Base-by-base conservation (phyloP, 352 stramenopile species). In the Phytophthora boehmeriae region DNA sequence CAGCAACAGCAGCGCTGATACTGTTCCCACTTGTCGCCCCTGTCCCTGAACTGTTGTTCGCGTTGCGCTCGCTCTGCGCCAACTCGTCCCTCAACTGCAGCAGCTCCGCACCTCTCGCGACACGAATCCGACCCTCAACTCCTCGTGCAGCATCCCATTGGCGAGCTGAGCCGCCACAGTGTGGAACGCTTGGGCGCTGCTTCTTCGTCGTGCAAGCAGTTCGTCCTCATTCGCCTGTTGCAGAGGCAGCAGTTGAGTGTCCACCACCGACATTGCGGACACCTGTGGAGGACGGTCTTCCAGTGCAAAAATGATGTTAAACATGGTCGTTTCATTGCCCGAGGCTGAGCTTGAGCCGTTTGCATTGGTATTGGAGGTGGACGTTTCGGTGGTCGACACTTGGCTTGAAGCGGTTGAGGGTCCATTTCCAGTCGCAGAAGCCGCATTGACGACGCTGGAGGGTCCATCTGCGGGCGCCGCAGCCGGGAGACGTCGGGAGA, bases 301-400 rank as follows among this genome's bases (percentile, higher is more conserved):
- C 30, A 96, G 60, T 20, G 78, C 88, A 41, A 96, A 95, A 54
- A 96, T 92, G 47, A 96, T 67, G 59, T 95, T 95, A 50, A 95
- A 95, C 86, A 95, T 95, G 32, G 83, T 93, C 27, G 83, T 92
- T 39, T 95, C 86, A 36, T 75, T 88, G 23, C 73, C 54, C 0
- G 58, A 60, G 8, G 63, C 9, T 6, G 2, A 23, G 9, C 35
- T 47, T 10, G 54, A 54, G 34, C 48, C 34, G 27, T 43, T 71
- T 1, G 32, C 27, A 6, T 44, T 13, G 2, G 28, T 19, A 58
- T 56, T 63, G 59, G 52, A 65, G 50, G 51, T 9, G 3, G 53
- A 1, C 44, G 48, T 51, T 54, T 44, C 25, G 23, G 42, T 17
- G 36, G 56, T 23, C 52, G 50, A 63, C 42, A 41, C 25, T 23